Percentiles rank a stretch among this genome's conserved stretches.
Conservation (phyloP, 2,329 filamentous ascomycete species). For the Pestalotiopsis sp. region DNA sequence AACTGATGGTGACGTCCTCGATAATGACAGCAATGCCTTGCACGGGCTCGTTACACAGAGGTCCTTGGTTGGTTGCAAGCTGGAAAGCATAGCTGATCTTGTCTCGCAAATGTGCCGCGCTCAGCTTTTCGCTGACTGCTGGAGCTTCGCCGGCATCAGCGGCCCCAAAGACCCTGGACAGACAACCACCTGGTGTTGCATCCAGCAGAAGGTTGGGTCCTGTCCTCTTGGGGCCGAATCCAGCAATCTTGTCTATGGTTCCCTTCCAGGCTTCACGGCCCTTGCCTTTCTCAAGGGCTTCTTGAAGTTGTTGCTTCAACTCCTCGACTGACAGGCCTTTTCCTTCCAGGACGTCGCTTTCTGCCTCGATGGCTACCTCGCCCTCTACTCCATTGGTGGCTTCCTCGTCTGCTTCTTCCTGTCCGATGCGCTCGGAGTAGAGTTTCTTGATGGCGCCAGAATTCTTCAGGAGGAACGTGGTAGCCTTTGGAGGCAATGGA, state of each 20-base stretch:
- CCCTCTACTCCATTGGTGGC: constrained; percentile 36
- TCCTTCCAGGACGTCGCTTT: constrained; percentile 60
- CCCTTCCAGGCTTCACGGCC: constrained; percentile 77
- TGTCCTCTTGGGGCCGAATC: constrained; percentile 83
- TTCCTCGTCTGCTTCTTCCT: constrained; percentile 39
- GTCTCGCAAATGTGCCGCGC: constrained; percentile 75
- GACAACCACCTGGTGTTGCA: constrained; percentile 70
- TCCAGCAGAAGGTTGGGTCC: constrained; percentile 93
- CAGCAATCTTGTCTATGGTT: constrained; percentile 78
- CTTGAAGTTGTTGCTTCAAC: constrained; percentile 73
- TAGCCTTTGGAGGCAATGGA: constrained; percentile 77
- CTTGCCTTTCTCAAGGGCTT: constrained; percentile 71
- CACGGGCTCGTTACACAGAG: constrained; percentile 88
- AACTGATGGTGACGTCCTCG: constrained; percentile 72
- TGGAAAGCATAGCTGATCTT: constrained; percentile 95
- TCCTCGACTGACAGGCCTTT: constrained; percentile 72
- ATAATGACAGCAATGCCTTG: constrained; percentile 92
- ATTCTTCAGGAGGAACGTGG: constrained; percentile 84
- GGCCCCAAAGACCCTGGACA: constrained; percentile 65
- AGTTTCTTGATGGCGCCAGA: constrained; percentile 76
- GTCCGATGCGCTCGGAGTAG: constrained; percentile 69
- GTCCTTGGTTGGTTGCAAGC: constrained; percentile 84
- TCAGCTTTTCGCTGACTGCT: constrained; percentile 51
- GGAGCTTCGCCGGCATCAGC: constrained; percentile 36
- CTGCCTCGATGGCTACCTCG: constrained; percentile 46